Evolutionary conservation across 441 rosid genomes (phyloP).

Genomic region (Euphorbia schlechtendalii): DNA sequence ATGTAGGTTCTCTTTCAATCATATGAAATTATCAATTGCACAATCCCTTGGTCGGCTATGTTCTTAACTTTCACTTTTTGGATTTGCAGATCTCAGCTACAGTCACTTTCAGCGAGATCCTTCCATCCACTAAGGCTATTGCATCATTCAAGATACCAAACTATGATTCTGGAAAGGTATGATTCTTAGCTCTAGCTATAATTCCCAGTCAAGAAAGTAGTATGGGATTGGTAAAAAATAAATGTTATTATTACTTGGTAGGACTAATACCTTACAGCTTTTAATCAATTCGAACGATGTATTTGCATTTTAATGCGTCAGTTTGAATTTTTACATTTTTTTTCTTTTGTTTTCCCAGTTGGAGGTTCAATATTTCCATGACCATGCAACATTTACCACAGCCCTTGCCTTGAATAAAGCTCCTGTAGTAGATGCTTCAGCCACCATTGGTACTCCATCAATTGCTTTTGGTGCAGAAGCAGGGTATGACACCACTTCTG

Average conservation of each 20-base stretch:
- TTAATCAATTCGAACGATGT: too few species aligned
- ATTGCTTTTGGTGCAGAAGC: conserved; percentile 95
- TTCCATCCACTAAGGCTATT: conserved; percentile 78
- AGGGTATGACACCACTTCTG: conserved; percentile 64
- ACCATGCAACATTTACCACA: conserved; percentile 67
- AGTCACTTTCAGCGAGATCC: conserved; percentile 54
- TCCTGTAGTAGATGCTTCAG: conserved; percentile 66
- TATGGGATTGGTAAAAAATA: background rate
- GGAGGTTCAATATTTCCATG: conserved; percentile 83
- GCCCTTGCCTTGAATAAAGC: conserved; percentile 57
- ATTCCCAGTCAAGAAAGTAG: background rate
- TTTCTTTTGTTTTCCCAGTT: conserved; percentile 39
- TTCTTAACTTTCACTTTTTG: conserved; percentile 15
- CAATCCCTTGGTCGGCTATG: background rate
- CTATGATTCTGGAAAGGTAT: conserved; percentile 70
- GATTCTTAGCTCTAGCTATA: conserved; percentile 10
- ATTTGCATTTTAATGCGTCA: background rate
- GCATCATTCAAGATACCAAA: conserved; percentile 75
- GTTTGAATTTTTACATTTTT: conserved; percentile 4
- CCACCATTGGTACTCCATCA: conserved; percentile 72
- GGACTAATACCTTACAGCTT: background rate
- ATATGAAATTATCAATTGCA: conserved; percentile 5
- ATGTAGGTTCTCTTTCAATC: conserved; percentile 35
- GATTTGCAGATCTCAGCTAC: conserved; percentile 58
- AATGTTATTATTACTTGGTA: too few species aligned